phyloP scores from a whole-genome alignment of 768 basidiomycete genomes.

The Phylloporus sp. region DNA sequence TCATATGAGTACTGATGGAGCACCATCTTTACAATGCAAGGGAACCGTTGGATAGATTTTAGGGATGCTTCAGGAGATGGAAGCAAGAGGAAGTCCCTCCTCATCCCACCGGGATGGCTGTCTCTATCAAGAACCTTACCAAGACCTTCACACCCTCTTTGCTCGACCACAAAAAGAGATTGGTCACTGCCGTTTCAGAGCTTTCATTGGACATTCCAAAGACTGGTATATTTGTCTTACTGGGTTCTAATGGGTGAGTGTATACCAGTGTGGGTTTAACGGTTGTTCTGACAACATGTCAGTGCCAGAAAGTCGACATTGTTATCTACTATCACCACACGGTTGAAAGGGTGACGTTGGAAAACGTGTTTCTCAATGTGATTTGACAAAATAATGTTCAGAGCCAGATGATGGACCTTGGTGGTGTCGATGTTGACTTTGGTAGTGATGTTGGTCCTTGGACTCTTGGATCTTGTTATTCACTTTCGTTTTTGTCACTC shows the following conservation, averaged over 20 bases:
- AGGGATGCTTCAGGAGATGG: slow-evolving; percentile 18
- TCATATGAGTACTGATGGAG: slow-evolving; percentile 60
- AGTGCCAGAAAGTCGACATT: slow-evolving; percentile 79
- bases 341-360: slow-evolving; percentile 64
- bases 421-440: slow-evolving; percentile 9
- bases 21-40: slow-evolving; percentile 57
- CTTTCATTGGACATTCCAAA: slow-evolving; percentile 69
- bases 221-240: slow-evolving; percentile 69
- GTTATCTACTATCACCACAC: slow-evolving; percentile 68
- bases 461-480: no score
- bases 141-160: slow-evolving; percentile 55
- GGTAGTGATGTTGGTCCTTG: no score
- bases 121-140: slow-evolving; percentile 56
- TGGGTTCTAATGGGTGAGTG: slow-evolving; percentile 65
- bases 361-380: slow-evolving; percentile 73
- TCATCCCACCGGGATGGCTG: slow-evolving; percentile 44
- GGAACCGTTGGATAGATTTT: slow-evolving; percentile 30
- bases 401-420: slow-evolving; percentile 39
- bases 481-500: no score
- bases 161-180: slow-evolving; percentile 43
- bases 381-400: slow-evolving; percentile 56
- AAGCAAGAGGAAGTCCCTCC: slow-evolving; percentile 17
- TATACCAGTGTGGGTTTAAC: background rate
- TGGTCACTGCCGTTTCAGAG: slow-evolving; percentile 60
- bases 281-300: slow-evolving; percentile 1